These are phyloP conservation scores for Danielia oregonensis DNA, from an alignment of 805 yeast species.

Conservation along the genomic window DNA sequence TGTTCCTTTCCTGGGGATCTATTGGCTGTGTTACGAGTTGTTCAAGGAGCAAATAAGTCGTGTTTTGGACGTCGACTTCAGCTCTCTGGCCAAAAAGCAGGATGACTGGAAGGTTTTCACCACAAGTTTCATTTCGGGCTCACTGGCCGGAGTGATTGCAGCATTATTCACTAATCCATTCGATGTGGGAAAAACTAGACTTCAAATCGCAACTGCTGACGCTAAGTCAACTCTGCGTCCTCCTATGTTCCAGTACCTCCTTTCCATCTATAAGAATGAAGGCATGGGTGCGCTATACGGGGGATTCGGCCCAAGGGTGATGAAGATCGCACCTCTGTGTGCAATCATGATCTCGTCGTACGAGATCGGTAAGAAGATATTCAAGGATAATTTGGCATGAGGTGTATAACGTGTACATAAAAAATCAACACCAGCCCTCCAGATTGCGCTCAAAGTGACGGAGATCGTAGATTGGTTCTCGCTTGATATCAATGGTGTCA, in stretches of 20 bases:
- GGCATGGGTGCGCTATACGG: slow-evolving; percentile 83
- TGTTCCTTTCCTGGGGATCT: slow-evolving; percentile 93
- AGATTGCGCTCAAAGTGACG: slow-evolving; percentile 11
- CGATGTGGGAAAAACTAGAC: slow-evolving; percentile 93
- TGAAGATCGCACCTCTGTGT: slow-evolving; percentile 95
- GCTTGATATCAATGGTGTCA: neutral
- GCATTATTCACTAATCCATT: slow-evolving; percentile 91
- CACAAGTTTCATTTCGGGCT: slow-evolving; percentile 76
- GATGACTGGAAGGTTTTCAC: slow-evolving; percentile 47
- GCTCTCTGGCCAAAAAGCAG: slow-evolving; percentile 7
- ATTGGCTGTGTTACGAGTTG: slow-evolving; percentile 83
- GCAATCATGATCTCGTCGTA: slow-evolving; percentile 97
- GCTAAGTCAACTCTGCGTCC: slow-evolving; percentile 25
- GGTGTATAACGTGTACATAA: slow-evolving; percentile 3
- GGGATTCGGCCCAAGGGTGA: slow-evolving; percentile 79
- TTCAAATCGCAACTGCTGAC: slow-evolving; percentile 61
- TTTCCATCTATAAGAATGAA: slow-evolving; percentile 61
- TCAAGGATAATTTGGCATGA: slow-evolving; percentile 18
- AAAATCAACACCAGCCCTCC: slow-evolving; percentile 9
- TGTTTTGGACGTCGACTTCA: slow-evolving; percentile 22
- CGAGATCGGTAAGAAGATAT: slow-evolving; percentile 73
- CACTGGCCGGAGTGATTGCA: slow-evolving; percentile 78
- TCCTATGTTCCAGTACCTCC: slow-evolving; percentile 67
- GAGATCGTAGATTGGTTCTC: slow-evolving; percentile 5
- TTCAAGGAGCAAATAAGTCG: slow-evolving; percentile 28